These are phyloP conservation scores for Fusarium solani-melongenae DNA, from an alignment of 2,329 filamentous ascomycete genomes.

Conservation along the genomic window DNA sequence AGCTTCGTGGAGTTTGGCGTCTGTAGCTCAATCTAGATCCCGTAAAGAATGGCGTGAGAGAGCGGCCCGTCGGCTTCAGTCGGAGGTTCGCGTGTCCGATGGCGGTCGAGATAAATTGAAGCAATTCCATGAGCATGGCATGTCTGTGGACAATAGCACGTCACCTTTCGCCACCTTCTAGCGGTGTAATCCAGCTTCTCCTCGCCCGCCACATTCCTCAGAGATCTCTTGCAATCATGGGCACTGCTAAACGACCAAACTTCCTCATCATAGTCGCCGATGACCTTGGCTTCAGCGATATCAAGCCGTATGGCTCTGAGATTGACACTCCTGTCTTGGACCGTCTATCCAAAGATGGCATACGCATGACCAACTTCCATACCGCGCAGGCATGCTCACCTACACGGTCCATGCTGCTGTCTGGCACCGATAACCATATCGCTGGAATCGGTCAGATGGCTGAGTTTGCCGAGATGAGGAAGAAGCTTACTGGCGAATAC, in stretches of 20 bases:
- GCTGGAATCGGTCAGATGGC: conserved; percentile 56
- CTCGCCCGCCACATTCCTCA: neutral
- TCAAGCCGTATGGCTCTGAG: conserved; percentile 60
- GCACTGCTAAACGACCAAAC: conserved; percentile 23
- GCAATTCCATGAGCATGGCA: neutral
- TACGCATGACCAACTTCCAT: conserved; percentile 68
- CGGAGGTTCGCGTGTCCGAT: neutral
- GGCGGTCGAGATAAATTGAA: neutral
- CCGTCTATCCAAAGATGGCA: conserved; percentile 56
- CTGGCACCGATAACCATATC: conserved; percentile 67
- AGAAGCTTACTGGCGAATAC: no score
- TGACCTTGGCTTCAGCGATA: conserved; percentile 39
- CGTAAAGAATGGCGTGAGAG: neutral
- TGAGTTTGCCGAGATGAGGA: neutral
- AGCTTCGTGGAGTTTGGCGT: neutral
- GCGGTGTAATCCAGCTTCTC: neutral
- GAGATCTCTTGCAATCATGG: neutral
- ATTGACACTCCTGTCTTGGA: conserved; percentile 67
- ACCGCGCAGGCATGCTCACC: conserved; percentile 68
- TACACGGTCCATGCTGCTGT: conserved; percentile 68
- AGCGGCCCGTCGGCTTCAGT: neutral
- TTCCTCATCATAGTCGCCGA: conserved; percentile 42
- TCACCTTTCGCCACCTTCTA: neutral
- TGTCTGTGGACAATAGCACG: no score
- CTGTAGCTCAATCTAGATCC: neutral